Percentiles rank a stretch among this genome's conserved stretches.
Conservation (phyloP, 129 eudicot genomes). For the Escallonia rubra region DNA sequence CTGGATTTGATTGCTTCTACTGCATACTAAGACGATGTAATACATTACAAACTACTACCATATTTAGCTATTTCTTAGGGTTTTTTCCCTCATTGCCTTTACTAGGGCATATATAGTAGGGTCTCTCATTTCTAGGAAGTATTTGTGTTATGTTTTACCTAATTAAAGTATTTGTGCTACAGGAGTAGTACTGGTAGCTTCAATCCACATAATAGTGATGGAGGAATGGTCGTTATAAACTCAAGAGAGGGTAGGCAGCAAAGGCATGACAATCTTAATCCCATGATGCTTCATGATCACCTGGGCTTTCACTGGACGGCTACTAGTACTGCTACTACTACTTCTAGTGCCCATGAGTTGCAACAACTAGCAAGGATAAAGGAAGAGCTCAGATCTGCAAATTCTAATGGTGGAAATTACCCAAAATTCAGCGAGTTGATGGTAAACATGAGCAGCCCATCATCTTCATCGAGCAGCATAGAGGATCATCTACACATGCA, state of each 20-base stretch:
- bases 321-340: background rate
- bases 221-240: constrained; percentile 1
- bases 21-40: too few relatives aligned
- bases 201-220: background rate
- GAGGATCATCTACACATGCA: constrained; percentile 24
- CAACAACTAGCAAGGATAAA: constrained; percentile 41
- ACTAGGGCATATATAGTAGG: background rate
- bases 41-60: background rate
- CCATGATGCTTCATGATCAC: constrained; percentile 37
- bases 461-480: constrained; percentile 43
- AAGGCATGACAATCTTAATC: background rate
- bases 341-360: constrained; percentile 19
- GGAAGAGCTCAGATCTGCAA: constrained; percentile 25
- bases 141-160: too few relatives aligned
- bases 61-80: background rate
- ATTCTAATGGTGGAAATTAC: constrained; percentile 6
- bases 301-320: constrained; percentile 30
- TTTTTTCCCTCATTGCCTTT: too few relatives aligned
- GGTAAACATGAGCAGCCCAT: constrained; percentile 37
- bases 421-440: constrained; percentile 40
- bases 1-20: too few relatives aligned
- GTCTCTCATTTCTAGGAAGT: background rate
- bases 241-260: constrained; percentile 36
- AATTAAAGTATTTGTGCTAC: constrained; percentile 18
- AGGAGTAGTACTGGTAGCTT: constrained; percentile 10